A percentile compares a stretch with the other conserved stretches of the same genome.
phyloP scores from a whole-genome alignment of 768 basidiomycete species.

The Leucosporidium scottii region DNA sequence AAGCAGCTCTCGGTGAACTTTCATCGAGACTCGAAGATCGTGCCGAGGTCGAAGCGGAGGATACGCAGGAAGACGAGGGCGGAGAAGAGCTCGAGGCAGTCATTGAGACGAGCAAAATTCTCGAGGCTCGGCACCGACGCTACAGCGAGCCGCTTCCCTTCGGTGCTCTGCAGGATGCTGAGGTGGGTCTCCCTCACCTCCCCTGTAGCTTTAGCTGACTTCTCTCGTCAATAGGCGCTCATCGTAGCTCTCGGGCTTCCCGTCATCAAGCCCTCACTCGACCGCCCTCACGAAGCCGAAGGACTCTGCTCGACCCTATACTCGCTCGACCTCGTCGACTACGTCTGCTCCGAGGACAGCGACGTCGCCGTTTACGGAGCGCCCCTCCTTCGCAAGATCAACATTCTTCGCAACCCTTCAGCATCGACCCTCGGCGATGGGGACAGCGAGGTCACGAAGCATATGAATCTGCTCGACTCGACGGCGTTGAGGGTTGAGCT shows the following conservation, averaged over 20 bases:
- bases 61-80: not conserved
- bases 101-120: not conserved
- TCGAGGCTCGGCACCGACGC: not conserved
- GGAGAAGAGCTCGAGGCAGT: not conserved
- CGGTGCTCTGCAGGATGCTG: not conserved
- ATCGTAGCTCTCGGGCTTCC: conserved; percentile 18
- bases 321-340: conserved; percentile 4
- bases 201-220: not conserved
- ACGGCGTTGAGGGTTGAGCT: not conserved
- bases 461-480: conserved; percentile 21
- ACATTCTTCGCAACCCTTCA: not conserved
- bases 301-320: conserved; percentile 19
- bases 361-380: conserved; percentile 28
- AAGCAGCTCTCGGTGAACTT: too few relatives aligned
- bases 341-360: conserved; percentile 29
- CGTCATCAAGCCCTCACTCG: conserved; percentile 3
- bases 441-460: too few relatives aligned
- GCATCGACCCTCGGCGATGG: too few relatives aligned
- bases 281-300: conserved; percentile 26
- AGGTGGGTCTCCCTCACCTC: not conserved
- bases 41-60: too few relatives aligned
- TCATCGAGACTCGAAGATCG: too few relatives aligned
- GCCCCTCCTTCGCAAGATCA: conserved; percentile 7
- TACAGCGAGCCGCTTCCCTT: not conserved
- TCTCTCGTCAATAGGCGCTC: conserved; percentile 1